Percentiles rank a stretch among this genome's conserved stretches.
phyloP scores from a whole-genome alignment of 805 yeast genomes.

The Suhomyces faveliae region DNA sequence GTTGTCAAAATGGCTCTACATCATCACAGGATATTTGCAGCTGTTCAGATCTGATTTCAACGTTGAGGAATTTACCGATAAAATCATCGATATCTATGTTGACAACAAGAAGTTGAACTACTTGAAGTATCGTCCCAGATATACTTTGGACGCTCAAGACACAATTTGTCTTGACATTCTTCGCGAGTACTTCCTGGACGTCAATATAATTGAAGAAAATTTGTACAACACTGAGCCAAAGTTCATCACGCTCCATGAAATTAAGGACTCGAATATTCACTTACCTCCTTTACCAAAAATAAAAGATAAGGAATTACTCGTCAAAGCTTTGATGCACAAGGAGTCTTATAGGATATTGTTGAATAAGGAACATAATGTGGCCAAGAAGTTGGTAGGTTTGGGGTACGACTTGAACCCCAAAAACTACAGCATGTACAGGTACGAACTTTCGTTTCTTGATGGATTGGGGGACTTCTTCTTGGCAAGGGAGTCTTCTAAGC shows the following conservation, averaged over 20 bases:
- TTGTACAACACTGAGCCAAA: conserved; percentile 19
- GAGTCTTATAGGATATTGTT: conserved; percentile 34
- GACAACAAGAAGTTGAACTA: conserved; percentile 14
- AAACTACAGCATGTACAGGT: conserved; percentile 23
- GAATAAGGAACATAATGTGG: conserved; percentile 27
- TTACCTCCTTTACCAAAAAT: conserved; percentile 38
- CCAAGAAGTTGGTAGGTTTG: conserved; percentile 15
- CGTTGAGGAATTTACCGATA: conserved; percentile 27
- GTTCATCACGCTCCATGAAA: conserved; percentile 22
- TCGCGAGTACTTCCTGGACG: conserved; percentile 24
- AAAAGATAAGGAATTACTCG: conserved; percentile 25
- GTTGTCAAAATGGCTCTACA: conserved; percentile 22
- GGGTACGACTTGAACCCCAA: conserved; percentile 21
- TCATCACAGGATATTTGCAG: conserved; percentile 27
- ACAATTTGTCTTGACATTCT: conserved; percentile 17
- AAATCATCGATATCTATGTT: conserved; percentile 32
- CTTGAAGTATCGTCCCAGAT: conserved; percentile 8
- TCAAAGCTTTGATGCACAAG: conserved; percentile 38
- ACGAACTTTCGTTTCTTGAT: conserved; percentile 39
- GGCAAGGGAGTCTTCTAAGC: conserved; percentile 35
- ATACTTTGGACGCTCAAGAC: conserved; percentile 10
- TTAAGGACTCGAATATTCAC: conserved; percentile 22
- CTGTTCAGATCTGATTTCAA: conserved; percentile 19
- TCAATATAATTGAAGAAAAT: conserved; percentile 20
- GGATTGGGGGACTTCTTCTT: conserved; percentile 43